phyloP scores from a whole-genome alignment of 768 basidiomycete species.

The Podaxis sp. region DNA sequence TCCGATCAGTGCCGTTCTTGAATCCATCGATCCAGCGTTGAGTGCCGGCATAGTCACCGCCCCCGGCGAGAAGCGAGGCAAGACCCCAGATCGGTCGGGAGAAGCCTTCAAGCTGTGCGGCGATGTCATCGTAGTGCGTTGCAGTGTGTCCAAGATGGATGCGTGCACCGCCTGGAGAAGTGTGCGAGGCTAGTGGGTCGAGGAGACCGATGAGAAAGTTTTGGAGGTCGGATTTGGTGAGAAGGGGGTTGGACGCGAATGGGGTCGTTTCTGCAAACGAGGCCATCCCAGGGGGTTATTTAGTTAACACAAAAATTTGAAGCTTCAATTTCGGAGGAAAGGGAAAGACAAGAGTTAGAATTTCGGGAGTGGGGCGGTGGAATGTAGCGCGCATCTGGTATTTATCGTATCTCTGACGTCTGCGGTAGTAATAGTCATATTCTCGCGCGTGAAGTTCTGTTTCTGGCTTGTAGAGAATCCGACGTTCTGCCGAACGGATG shows the following conservation, averaged over 20 bases:
- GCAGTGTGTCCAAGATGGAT: constrained; percentile 69
- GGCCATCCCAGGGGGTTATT: constrained; percentile 8
- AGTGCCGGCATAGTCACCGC: constrained; percentile 56
- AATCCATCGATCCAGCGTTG: constrained; percentile 68
- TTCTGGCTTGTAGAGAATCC: too few species aligned
- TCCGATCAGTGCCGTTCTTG: constrained; percentile 66
- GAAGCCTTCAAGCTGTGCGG: constrained; percentile 76
- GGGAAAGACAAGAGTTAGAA: too few species aligned
- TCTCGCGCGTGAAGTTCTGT: too few species aligned
- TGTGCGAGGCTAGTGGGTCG: constrained; percentile 66
- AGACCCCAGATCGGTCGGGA: constrained; percentile 78
- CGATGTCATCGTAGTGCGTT: constrained; percentile 71
- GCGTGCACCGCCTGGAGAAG: constrained; percentile 71
- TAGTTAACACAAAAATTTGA: not conserved
- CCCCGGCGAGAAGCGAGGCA: constrained; percentile 63
- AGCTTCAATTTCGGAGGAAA: not conserved
- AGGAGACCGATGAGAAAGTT: constrained; percentile 58
- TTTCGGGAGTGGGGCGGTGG: too few species aligned
- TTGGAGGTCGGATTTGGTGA: constrained; percentile 59
- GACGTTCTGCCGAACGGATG: too few species aligned
- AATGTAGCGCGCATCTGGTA: too few species aligned
- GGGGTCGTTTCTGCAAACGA: constrained; percentile 38
- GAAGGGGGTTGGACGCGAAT: constrained; percentile 58
- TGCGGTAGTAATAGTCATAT: too few species aligned
- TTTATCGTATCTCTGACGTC: too few species aligned